Evolutionary conservation across 257 asterid genomes (phyloP).

Genomic region (Eucommia ulmoides): DNA sequence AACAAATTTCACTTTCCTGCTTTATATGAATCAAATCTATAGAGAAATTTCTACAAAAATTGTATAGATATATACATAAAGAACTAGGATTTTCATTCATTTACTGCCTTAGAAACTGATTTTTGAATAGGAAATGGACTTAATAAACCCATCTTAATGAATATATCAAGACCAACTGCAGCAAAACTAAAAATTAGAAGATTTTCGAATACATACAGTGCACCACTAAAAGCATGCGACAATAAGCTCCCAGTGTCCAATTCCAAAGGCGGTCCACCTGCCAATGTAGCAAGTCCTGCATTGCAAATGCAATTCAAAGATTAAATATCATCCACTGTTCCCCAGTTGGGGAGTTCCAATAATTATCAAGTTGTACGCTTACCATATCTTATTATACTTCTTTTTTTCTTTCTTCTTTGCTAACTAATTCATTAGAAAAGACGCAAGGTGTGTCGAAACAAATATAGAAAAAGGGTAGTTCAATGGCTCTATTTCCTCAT

Average conservation of each 20-base stretch:
- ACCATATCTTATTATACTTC: background rate
- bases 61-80: too few species aligned
- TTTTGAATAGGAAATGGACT: constrained; percentile 60
- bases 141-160: constrained; percentile 58
- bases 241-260: constrained; percentile 39
- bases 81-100: background rate
- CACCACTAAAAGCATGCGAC: constrained; percentile 47
- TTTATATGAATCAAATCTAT: too few species aligned
- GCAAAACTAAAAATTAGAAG: constrained; percentile 72
- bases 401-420: background rate
- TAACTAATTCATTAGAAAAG: background rate
- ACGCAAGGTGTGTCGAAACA: background rate
- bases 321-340: background rate
- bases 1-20: too few species aligned
- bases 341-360: too few species aligned
- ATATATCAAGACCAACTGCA: constrained; percentile 71
- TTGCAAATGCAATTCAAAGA: constrained; percentile 3
- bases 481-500: too few species aligned
- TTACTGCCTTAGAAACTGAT: constrained; percentile 21
- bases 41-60: too few species aligned
- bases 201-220: constrained; percentile 54
- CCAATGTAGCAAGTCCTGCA: constrained; percentile 74
- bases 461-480: background rate
- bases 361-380: background rate
- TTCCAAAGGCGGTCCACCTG: constrained; percentile 47